A percentile compares a stretch with the other conserved stretches of the same genome.
These are phyloP conservation scores for Penicillium sp. DNA, from an alignment of 2,329 filamentous ascomycete genomes.

Conservation along the genomic window DNA sequence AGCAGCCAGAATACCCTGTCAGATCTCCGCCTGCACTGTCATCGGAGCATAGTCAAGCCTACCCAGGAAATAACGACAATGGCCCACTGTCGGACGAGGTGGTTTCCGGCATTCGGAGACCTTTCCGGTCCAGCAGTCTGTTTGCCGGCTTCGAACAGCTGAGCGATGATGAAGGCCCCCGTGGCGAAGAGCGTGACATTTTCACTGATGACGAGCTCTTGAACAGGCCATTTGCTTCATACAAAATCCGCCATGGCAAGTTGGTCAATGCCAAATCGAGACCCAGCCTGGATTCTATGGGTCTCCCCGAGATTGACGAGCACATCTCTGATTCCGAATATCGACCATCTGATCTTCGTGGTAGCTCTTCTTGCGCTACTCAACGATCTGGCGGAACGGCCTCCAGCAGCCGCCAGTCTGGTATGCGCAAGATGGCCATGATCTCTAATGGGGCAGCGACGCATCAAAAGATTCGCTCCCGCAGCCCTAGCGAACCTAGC, in stretches of 20 bases:
- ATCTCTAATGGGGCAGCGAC: slow-evolving; percentile 72
- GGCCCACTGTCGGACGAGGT: slow-evolving; percentile 60
- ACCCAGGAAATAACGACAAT: slow-evolving; percentile 76
- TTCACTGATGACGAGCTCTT: slow-evolving; percentile 45
- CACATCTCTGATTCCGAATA: slow-evolving; percentile 30
- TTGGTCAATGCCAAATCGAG: slow-evolving; percentile 36
- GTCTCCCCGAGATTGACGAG: slow-evolving; percentile 38
- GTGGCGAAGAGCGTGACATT: slow-evolving; percentile 26
- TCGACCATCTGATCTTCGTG: slow-evolving; percentile 21
- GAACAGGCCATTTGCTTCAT: slow-evolving; percentile 43
- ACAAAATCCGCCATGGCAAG: slow-evolving; percentile 41
- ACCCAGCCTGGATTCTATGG: slow-evolving; percentile 30
- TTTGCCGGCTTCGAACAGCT: slow-evolving; percentile 76
- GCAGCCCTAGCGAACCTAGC: slow-evolving; percentile 45
- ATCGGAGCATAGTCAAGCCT: slow-evolving; percentile 56
- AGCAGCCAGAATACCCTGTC: slow-evolving; percentile 31
- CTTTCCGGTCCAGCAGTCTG: slow-evolving; percentile 74
- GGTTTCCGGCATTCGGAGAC: slow-evolving; percentile 59
- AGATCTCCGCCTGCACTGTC: slow-evolving; percentile 19
- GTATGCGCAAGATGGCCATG: slow-evolving; percentile 72
- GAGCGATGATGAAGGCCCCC: slow-evolving; percentile 48
- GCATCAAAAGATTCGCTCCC: slow-evolving; percentile 59
- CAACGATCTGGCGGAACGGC: slow-evolving; percentile 39
- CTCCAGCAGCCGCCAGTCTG: slow-evolving; percentile 46
- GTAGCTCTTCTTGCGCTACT: slow-evolving; percentile 10